phyloP scores from a whole-genome alignment of 331 rosid genomes.

The Ulmus americana region DNA sequence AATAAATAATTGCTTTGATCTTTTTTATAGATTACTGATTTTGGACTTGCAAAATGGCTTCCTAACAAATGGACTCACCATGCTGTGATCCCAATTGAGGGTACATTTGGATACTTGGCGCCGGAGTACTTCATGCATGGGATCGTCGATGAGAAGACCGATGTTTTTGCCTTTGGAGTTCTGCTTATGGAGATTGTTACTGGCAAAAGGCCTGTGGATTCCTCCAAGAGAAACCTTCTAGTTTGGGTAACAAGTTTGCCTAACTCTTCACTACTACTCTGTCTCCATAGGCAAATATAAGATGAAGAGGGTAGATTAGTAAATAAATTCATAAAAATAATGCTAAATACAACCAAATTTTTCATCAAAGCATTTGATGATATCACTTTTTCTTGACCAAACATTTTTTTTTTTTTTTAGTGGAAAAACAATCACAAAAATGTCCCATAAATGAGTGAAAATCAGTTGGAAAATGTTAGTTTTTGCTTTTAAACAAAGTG shows the following conservation, averaged over 20 bases:
- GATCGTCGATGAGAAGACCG: constrained; percentile 85
- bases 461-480: too few species aligned
- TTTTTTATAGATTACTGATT: constrained; percentile 59
- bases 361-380: too few species aligned
- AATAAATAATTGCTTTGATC: neutral
- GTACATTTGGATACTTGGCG: constrained; percentile 86
- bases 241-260: constrained; percentile 53
- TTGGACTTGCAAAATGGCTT: constrained; percentile 98
- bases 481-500: too few species aligned
- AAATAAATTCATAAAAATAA: too few species aligned
- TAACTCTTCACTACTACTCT: too few species aligned
- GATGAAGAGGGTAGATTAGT: too few species aligned
- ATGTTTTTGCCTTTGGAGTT: constrained; percentile 74
- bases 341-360: too few species aligned
- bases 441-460: too few species aligned
- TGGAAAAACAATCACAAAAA: too few species aligned
- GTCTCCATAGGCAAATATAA: too few species aligned
- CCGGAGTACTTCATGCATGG: constrained; percentile 95
- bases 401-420: too few species aligned
- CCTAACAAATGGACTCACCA: constrained; percentile 97
- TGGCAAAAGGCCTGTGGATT: constrained; percentile 75
- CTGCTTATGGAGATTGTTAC: constrained; percentile 81
- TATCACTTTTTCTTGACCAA: too few species aligned
- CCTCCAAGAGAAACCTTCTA: constrained; percentile 66
- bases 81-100: constrained; percentile 74